Evolutionary conservation across 2,329 filamentous ascomycete species (phyloP), one percentile per base, ranked within the genome.

Genomic region (Xylaria hypoxylon): DNA sequence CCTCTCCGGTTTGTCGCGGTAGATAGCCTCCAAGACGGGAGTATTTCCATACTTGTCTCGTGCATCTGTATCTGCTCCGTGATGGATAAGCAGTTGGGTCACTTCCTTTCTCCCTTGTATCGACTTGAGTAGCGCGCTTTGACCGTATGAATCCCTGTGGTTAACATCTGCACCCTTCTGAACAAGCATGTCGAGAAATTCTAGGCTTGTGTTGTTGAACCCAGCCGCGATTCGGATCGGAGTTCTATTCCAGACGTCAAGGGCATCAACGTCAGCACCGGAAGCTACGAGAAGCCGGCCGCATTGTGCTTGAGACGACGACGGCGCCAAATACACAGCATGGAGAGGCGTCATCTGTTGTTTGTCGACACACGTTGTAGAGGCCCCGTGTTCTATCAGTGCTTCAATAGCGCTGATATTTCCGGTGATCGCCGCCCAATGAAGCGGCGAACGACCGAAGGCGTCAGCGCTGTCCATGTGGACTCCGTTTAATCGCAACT

Each of bases 21-120:
- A 50, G 24, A 50, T 50, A 15, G 47, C 47, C 47, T 50, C 47
- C 24, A 50, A 50, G 22, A 50, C 15, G 47, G 24, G 47, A 31
- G 47, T 50, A 28, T 50, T 50, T 13, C 47, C 47, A n/a, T 50
- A 50, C 22, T 28, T 11, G 24, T 50, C 47, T 50, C 24, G 47
- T 50, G 47, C 26, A 31, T 50, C 47, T 50, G 47, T 31, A 28
- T 50, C 47, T 7, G 47, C 47, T 15, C 47, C 47, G 31, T 31
- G 47, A 50, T 17, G 7, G 24, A 50, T 24, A 31, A 50, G 47
- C 5, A 50, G 47, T 8, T 50, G 15, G 10, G 47, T 50, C 17
- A 13, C 15, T 31, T 50, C 47, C 10, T 50, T 31, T 50, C 26
- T 50, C 13, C 22, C 47, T 31, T 50, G 47, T 4, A 50, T 50